Conservation (phyloP, 2,329 filamentous ascomycete species). For the Venturia asperata region DNA sequence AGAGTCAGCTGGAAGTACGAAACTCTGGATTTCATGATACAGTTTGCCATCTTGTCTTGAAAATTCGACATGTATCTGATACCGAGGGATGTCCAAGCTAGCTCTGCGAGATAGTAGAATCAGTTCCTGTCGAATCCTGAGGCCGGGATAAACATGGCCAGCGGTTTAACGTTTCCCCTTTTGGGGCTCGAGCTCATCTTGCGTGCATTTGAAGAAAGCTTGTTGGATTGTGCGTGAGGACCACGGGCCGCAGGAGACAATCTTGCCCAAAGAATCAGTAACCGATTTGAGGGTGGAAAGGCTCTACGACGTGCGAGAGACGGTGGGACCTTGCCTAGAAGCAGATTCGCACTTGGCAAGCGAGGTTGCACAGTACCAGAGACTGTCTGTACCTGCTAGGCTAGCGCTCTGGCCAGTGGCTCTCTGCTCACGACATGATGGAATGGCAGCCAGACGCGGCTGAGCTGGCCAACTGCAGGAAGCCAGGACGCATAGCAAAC, state of each 20-base stretch:
- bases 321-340: neutral
- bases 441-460: neutral
- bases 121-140: neutral
- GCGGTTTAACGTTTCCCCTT: neutral
- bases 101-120: neutral
- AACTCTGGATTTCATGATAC: neutral
- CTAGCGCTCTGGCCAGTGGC: neutral
- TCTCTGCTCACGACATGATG: neutral
- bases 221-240: neutral
- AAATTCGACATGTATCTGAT: neutral
- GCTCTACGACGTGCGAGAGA: neutral
- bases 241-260: neutral
- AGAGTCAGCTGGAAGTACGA: neutral
- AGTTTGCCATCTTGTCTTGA: neutral
- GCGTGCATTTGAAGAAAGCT: neutral
- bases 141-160: neutral
- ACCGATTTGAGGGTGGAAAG: neutral
- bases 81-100: neutral
- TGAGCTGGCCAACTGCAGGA: neutral
- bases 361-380: neutral
- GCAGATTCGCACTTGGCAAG: neutral
- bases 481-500: neutral
- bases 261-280: neutral
- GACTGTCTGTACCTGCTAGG: neutral
- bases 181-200: slow-evolving; percentile 2